A percentile compares a stretch with the other conserved stretches of the same genome.
These are phyloP conservation scores for Phanerochaete carnosa DNA, from an alignment of 768 basidiomycete species.

Conservation along the genomic window DNA sequence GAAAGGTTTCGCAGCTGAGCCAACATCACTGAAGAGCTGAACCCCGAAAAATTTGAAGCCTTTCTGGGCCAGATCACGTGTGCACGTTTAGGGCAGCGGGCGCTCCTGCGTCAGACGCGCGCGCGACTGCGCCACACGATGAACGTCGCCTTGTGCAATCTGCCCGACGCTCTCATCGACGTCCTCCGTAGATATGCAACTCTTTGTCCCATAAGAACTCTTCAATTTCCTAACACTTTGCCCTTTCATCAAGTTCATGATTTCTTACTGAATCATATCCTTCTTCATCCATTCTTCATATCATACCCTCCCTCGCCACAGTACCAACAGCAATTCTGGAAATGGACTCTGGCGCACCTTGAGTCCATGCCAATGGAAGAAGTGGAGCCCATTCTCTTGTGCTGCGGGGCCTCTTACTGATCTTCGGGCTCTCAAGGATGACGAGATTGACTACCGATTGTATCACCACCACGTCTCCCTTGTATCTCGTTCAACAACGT, in stretches of 20 bases:
- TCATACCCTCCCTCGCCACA: conserved; percentile 59
- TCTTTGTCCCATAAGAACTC: conserved; percentile 40
- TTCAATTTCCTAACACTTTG: conserved; percentile 40
- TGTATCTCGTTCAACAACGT: conserved; percentile 19
- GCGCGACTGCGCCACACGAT: neutral
- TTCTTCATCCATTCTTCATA: conserved; percentile 50
- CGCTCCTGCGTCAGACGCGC: neutral
- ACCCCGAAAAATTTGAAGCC: conserved; percentile 21
- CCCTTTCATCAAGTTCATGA: conserved; percentile 42
- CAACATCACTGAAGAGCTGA: conserved; percentile 22
- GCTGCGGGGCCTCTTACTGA: conserved; percentile 4
- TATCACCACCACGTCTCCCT: conserved; percentile 60
- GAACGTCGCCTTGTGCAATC: neutral
- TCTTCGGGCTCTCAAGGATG: conserved; percentile 35
- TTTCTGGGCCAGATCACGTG: conserved; percentile 24
- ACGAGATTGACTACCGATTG: conserved; percentile 62
- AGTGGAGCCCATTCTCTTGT: conserved; percentile 32
- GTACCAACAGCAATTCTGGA: conserved; percentile 72
- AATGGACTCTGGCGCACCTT: conserved; percentile 57
- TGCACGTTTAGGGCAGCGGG: conserved; percentile 20
- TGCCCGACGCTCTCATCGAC: conserved; percentile 29
- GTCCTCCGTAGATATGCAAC: conserved; percentile 52
- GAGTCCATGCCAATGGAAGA: conserved; percentile 45
- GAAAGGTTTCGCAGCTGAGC: conserved; percentile 22
- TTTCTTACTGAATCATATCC: conserved; percentile 51